Evolutionary conservation across 2,329 filamentous ascomycete species (phyloP).

Genomic region (Amesomyces nigricolor): DNA sequence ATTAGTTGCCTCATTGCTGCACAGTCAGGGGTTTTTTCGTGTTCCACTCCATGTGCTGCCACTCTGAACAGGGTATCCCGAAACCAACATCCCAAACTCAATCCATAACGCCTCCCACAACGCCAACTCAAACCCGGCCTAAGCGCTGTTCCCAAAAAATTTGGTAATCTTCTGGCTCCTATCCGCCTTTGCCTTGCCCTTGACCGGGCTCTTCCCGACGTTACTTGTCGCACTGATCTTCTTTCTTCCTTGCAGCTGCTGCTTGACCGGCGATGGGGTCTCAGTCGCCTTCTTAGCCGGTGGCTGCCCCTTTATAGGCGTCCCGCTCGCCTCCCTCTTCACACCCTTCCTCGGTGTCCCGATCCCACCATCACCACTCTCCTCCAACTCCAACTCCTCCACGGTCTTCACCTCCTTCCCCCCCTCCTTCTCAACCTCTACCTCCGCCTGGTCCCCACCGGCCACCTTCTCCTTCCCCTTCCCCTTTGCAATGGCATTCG

Average conservation of each 20-base stretch:
- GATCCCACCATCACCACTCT: slow-evolving; percentile 28
- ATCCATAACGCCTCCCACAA: not conserved
- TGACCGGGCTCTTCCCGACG: slow-evolving; percentile 37
- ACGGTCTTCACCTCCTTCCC: slow-evolving; percentile 20
- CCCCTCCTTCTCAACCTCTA: slow-evolving; percentile 30
- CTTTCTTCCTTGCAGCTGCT: slow-evolving; percentile 18
- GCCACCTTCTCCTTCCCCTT: slow-evolving; percentile 35
- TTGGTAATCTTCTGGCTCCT: slow-evolving; percentile 44
- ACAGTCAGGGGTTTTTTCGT: not conserved
- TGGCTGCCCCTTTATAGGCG: slow-evolving; percentile 19
- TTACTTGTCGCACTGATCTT: slow-evolving; percentile 33
- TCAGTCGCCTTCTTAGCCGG: slow-evolving; percentile 24
- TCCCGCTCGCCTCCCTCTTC: slow-evolving; percentile 21
- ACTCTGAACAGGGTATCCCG: not conserved
- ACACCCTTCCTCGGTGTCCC: slow-evolving; percentile 11
- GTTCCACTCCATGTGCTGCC: not conserved
- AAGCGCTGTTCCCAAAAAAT: slow-evolving; percentile 42
- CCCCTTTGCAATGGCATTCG: slow-evolving; percentile 44
- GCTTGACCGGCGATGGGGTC: slow-evolving; percentile 17
- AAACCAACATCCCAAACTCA: not conserved
- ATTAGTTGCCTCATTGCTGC: not conserved
- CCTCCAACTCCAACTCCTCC: slow-evolving; percentile 20
- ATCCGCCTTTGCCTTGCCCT: slow-evolving; percentile 23
- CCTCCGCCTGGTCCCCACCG: slow-evolving; percentile 17
- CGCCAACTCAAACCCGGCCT: slow-evolving; percentile 8